Evolutionary conservation across 352 stramenopile genomes (phyloP), one percentile per base, ranked within the genome.

Genomic region (Globisporangium spiculum): DNA sequence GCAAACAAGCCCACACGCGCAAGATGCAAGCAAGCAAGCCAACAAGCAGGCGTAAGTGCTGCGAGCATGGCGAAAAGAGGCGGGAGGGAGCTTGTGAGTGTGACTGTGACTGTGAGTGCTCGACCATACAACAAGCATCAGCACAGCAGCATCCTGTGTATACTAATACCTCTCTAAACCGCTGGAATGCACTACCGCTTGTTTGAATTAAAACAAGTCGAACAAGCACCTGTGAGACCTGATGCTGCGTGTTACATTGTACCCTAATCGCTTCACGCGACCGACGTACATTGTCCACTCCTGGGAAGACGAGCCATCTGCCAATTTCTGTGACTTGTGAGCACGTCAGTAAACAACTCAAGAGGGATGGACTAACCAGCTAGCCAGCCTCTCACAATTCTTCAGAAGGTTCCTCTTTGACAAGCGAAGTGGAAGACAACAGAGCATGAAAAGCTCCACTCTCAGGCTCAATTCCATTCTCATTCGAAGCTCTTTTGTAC

Each of bases 361-460:
- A n/a, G 8, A 14, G 14, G 54, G 54, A 60, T 41, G 54, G 54
- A 60, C 54, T 27, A 60, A 60, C 54, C 53, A 59, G 30, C n/a
- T n/a, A 12, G 5, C 32, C 32, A 38, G 8, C 6, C 32, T 38
- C 32, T 38, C 32, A 12, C 32, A 8, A 6, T 7, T 48, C 18
- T 52, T 22, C n/a, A 7, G 18, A 22, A 52, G n/a, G 44, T 24
- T 24, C 44, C 16, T 4, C 7, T 22, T 24, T 10, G 44, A 52
- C 12, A 50, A 50, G 41, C 44, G 18, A 24, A 52, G 44, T 52
- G 41, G 16, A n/a, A 2, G 41, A 9, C 18, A 16, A n/a, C 6
- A 0, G 41, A 48, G 12, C 14, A 48, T n/a, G 44, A 50, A 50
- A 14, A 22, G 44, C 44, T 52, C 44, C 18, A 20, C 5, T 18